A percentile compares a stretch with the other conserved stretches of the same genome.
Conservation (phyloP, 2,329 filamentous ascomycete species). For the Epichloe sp. region DNA sequence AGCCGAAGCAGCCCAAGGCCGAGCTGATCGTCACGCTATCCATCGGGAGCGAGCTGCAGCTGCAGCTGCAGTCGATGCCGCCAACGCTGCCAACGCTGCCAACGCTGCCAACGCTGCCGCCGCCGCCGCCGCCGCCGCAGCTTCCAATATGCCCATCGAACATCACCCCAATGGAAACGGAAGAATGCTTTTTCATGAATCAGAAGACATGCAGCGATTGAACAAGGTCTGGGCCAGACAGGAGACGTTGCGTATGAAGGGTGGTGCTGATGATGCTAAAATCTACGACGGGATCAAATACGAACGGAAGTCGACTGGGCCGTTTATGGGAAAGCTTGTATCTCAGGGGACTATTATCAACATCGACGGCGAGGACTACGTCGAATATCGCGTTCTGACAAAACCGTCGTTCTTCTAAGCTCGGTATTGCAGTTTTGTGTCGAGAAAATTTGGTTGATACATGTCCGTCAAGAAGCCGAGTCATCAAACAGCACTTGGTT, state of each 20-base stretch:
- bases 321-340: constrained; percentile 50
- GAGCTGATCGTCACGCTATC: constrained; percentile 34
- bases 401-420: constrained; percentile 47
- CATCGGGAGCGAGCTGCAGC: constrained; percentile 25
- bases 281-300: constrained; percentile 48
- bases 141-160: constrained; percentile 9
- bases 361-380: constrained; percentile 54
- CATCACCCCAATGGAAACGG: constrained; percentile 13
- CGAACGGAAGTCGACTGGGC: constrained; percentile 45
- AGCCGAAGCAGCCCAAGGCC: constrained; percentile 36
- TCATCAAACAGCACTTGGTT: too few relatives aligned
- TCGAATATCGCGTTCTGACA: constrained; percentile 52
- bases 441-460: too few relatives aligned
- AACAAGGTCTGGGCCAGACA: constrained; percentile 44
- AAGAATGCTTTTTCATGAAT: constrained; percentile 29
- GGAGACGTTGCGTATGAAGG: constrained; percentile 32
- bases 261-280: constrained; percentile 38
- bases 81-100: constrained; percentile 9
- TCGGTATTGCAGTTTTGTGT: not conserved
- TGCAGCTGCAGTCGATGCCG: constrained; percentile 19
- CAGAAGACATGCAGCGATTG: constrained; percentile 35
- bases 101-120: constrained; percentile 8
- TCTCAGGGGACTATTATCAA: constrained; percentile 47
- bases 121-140: constrained; percentile 12
- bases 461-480: too few relatives aligned